Base-by-base conservation (phyloP, 1,139 yeast genomes). In the Geotrichum australiense region DNA sequence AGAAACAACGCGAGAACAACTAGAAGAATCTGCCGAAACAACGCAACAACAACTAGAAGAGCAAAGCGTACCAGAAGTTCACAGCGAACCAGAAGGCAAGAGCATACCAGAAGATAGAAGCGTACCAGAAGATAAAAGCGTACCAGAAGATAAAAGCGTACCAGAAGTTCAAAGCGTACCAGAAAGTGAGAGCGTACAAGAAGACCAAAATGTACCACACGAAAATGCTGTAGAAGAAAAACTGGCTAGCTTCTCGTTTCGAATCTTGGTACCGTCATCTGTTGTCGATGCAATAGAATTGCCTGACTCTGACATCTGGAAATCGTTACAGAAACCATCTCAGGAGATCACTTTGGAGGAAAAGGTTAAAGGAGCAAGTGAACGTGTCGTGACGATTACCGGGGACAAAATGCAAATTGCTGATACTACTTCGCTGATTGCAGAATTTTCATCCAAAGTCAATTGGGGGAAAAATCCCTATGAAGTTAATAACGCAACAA, bases 201-300 rank as follows among this genome's bases (percentile, higher is more conserved):
- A 35, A 10, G 39, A 18, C 22, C 14, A n/a, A 4, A 33, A 36
- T 4, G 30, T 30, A 2, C 22, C n/a, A 5, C 5, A 15, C 5
- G 28, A n/a, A n/a, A n/a, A n/a, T n/a, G n/a, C n/a, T n/a, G 10
- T n/a, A 16, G 11, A 28, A n/a, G 25, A 12, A 7, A n/a, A 25
- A 15, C 16, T 14, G 22, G 33, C 26, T 15, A n/a, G 5, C 16
- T 29, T 14, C 5, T 19, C 36, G 10, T 19, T 41, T 22, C 19
- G 44, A 38, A 20, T 29, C 10, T 33, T 42, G 11, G 26, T 42
- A 6, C 21, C 42, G 5, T n/a, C 37, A 7, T 20, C 37, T 8
- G 11, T 42, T 8, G 46, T 37, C 12, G 43, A 39, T 27, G 43
- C 46, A 11, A 33, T 42, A 3, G 46, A 42, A 23, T 36, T 24